Evolutionary conservation across 192 early-diverging fungal genomes (phyloP).

Genomic region (Phycomyces blakesleeanus): DNA sequence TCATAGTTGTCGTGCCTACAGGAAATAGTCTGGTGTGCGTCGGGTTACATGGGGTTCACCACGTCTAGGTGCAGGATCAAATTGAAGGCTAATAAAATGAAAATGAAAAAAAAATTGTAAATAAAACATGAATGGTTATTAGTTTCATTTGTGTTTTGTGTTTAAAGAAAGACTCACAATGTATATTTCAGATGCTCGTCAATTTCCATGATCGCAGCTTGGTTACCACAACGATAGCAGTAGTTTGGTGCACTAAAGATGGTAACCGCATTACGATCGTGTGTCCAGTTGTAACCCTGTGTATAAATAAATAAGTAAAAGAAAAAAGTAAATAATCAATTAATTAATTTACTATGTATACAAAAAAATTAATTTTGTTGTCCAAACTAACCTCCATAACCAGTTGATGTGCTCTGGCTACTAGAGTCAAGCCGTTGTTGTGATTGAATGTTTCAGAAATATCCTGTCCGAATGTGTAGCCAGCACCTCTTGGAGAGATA

Average conservation of each 20-base stretch:
- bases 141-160: not conserved
- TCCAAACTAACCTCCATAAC: conserved; percentile 73
- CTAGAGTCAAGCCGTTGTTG: conserved; percentile 95
- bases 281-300: conserved; percentile 96
- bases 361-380: no score
- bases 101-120: no score
- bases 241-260: conserved; percentile 99
- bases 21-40: conserved; percentile 97
- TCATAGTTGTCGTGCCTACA: conserved; percentile 51
- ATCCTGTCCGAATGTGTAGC: conserved; percentile 88
- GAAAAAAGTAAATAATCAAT: not conserved
- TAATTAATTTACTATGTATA: no score
- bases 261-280: conserved; percentile 97
- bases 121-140: no score
- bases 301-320: not conserved
- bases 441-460: conserved; percentile 85
- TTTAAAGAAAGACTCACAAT: conserved; percentile 60
- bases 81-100: conserved; percentile 74
- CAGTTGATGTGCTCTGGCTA: conserved; percentile 92
- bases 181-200: conserved; percentile 99
- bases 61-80: conserved; percentile 94
- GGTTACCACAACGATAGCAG: conserved; percentile 99
- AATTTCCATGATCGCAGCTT: conserved; percentile 99
- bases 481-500: conserved; percentile 81
- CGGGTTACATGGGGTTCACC: conserved; percentile 98